phyloP scores from a whole-genome alignment of 768 basidiomycete genomes.

The Tylopilus balloui region DNA sequence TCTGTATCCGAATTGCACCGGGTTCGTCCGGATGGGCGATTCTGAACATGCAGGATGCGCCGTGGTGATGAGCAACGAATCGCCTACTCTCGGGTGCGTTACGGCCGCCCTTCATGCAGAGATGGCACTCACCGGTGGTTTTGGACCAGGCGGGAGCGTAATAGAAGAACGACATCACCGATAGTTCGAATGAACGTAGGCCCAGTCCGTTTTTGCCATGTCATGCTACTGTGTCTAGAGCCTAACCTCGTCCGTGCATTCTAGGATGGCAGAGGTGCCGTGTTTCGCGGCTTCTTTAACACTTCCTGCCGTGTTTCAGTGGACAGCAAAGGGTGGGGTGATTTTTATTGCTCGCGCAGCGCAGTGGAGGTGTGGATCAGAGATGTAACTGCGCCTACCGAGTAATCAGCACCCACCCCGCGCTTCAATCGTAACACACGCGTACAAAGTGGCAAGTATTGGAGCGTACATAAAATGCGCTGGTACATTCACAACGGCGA shows the following conservation, averaged over 20 bases:
- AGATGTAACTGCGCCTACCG: neutral
- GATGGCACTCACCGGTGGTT: neutral
- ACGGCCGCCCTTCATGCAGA: neutral
- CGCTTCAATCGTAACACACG: too few relatives aligned
- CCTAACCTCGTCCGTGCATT: constrained; percentile 13
- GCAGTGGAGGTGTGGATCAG: constrained; percentile 58
- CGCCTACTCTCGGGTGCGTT: constrained; percentile 14
- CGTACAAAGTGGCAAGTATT: too few relatives aligned
- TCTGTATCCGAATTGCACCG: constrained; percentile 58
- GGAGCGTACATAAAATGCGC: too few relatives aligned
- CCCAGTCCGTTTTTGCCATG: constrained; percentile 37
- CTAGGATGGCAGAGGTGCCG: constrained; percentile 31
- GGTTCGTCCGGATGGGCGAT: constrained; percentile 69
- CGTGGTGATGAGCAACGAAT: constrained; percentile 64
- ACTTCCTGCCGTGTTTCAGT: constrained; percentile 40
- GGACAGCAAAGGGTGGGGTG: constrained; percentile 58
- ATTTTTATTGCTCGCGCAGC: constrained; percentile 55
- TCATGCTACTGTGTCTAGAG: neutral
- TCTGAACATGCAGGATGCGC: constrained; percentile 54
- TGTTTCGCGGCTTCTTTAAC: constrained; percentile 49
- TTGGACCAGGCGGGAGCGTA: neutral
- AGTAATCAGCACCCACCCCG: too few relatives aligned
- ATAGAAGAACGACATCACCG: constrained; percentile 22
- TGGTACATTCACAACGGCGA: too few relatives aligned
- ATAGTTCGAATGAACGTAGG: constrained; percentile 62